Base-by-base conservation (phyloP, 2,329 filamentous ascomycete species). In the Colletotrichum paranaense region DNA sequence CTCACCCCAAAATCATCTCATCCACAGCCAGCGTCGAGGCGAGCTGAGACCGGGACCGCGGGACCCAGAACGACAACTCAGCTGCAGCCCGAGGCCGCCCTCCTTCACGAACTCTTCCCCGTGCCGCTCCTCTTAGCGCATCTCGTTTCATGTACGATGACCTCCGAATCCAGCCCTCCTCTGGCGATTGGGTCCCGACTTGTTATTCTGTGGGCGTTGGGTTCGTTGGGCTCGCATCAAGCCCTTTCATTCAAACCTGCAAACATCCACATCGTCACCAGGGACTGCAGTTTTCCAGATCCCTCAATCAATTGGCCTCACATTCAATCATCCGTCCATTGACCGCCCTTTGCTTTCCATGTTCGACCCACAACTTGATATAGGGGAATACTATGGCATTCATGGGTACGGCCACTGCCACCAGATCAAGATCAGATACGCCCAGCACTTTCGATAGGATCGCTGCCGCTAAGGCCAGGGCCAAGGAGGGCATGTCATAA, bases 281-380 rank as follows among this genome's bases (percentile, higher is more conserved):
- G 38, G 38, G 16, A 42, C 38, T 70, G 70, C 60, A 64, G n/a
- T 57, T 8, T 53, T 59, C 55, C 67, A 16, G 38, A 42, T 19
- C 38, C 12, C 30, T 59, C 32, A 53, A 46, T 63, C 55, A 69
- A 59, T 65, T 65, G 62, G 52, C 55, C 35, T 66, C 46, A 24
- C 7, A 60, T 30, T n/a, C 42, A 42, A 42, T 42, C 38, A 19
- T 42, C 38, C 38, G 46, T 26, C 67, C 65, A 70, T 66, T 73
- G 71, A 73, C 71, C 71, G 71, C 71, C 62, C 67, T 73, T 73
- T 73, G 53, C 67, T 28, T 66, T 42, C 35, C n/a, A 38, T 42
- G 9, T n/a, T 53, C n/a, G 67, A 26, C 32, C 67, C 60, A 65
- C 67, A 24, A 24, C 35, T 57, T 62, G n/a, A 49, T 35, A 49